Conservation (phyloP, 1,284 basidiomycete genomes). For the Fomitopsis pinicola region DNA sequence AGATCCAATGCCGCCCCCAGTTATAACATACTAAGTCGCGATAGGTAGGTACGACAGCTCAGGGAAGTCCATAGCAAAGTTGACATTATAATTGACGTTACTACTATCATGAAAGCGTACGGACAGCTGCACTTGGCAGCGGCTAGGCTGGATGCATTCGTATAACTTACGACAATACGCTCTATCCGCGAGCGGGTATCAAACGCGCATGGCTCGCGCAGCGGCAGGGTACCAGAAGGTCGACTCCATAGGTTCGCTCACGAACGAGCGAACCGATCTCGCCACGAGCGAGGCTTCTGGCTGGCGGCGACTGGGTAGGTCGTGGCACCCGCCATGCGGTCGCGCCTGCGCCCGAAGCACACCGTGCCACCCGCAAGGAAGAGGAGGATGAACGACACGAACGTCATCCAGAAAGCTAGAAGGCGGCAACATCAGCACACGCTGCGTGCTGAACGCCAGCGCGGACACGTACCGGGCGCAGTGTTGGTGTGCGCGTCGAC, state of each 20-base stretch:
- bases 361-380: conserved; percentile 62
- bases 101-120: too few relatives aligned
- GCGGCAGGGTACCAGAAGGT: too few relatives aligned
- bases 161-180: too few relatives aligned
- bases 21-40: too few relatives aligned
- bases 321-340: conserved; percentile 25
- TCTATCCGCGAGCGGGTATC: too few relatives aligned
- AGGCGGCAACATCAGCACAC: not conserved
- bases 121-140: too few relatives aligned
- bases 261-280: conserved; percentile 18
- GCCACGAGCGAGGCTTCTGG: conserved; percentile 16
- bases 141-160: too few relatives aligned
- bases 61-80: too few relatives aligned
- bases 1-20: too few relatives aligned
- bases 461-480: conserved; percentile 47
- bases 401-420: conserved; percentile 71
- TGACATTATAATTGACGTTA: too few relatives aligned
- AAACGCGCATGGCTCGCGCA: too few relatives aligned
- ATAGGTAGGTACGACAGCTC: too few relatives aligned
- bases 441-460: not conserved
- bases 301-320: conserved; percentile 17
- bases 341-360: conserved; percentile 57
- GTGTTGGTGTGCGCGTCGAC: conserved; percentile 43
- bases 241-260: not conserved
- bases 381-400: conserved; percentile 61